These are phyloP conservation scores for Lactarius hatsudake DNA, from an alignment of 768 basidiomycete species.

Conservation along the genomic window DNA sequence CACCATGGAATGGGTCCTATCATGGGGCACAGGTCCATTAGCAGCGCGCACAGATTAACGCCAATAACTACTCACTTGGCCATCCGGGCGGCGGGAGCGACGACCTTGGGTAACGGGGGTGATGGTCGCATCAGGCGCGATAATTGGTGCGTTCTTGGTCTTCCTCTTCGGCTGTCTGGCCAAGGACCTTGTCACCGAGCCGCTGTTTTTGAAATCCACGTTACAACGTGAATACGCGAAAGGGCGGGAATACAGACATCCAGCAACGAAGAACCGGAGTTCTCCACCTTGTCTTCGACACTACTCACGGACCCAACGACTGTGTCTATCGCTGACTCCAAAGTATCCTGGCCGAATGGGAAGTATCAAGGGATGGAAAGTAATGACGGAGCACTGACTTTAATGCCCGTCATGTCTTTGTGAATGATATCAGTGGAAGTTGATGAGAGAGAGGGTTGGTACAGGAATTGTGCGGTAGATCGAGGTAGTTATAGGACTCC, in stretches of 20 bases:
- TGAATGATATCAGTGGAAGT: not conserved
- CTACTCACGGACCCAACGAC: not conserved
- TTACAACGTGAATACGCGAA: not conserved
- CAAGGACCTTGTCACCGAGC: no score
- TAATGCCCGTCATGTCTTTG: constrained; percentile 1
- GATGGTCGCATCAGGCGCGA: no score
- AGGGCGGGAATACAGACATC: constrained; percentile 1
- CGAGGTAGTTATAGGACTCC: constrained; percentile 6
- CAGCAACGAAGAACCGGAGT: not conserved
- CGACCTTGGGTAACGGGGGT: no score
- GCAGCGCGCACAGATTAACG: not conserved
- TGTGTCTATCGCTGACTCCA: not conserved
- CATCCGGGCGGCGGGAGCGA: no score
- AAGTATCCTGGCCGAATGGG: not conserved
- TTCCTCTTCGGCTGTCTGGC: no score
- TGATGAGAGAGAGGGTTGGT: not conserved
- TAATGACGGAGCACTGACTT: not conserved
- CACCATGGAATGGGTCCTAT: constrained; percentile 14
- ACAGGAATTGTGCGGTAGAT: not conserved
- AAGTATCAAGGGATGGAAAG: not conserved
- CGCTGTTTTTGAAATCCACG: not conserved
- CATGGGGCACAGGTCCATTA: constrained; percentile 1
- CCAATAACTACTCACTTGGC: no score
- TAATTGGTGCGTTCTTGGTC: no score
- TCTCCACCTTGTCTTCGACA: not conserved